phyloP scores from a whole-genome alignment of 164 flowering plant genomes.

The Tetracentron sinense region DNA sequence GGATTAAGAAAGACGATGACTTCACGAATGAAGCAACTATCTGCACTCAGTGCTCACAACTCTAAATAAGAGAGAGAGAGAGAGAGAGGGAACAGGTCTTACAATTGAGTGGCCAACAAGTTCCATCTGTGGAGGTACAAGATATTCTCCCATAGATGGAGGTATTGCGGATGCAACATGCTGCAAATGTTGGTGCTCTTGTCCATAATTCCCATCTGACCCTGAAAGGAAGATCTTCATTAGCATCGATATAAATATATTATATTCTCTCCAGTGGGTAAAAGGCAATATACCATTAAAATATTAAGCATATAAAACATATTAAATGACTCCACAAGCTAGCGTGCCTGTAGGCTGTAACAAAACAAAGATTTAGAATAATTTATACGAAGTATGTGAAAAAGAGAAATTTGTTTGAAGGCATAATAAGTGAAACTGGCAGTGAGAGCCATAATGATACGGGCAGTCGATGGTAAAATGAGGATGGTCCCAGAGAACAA shows the following conservation, averaged over 20 bases:
- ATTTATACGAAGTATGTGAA: too few relatives aligned
- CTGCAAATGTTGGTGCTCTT: conserved; percentile 32
- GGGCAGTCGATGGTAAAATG: too few relatives aligned
- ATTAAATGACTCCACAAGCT: conserved; percentile 1
- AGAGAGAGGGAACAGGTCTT: conserved; percentile 28
- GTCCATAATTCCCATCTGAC: conserved; percentile 35
- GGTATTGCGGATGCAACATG: conserved; percentile 38
- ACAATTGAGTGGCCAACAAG: conserved; percentile 90
- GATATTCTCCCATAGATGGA: conserved; percentile 35
- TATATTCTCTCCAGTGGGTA: neutral
- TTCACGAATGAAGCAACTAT: neutral
- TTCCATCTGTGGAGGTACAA: conserved; percentile 62
- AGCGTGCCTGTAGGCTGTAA: too few relatives aligned
- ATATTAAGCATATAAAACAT: too few relatives aligned
- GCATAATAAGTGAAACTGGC: too few relatives aligned
- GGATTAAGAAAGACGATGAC: neutral
- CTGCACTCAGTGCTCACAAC: neutral
- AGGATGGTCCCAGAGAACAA: too few relatives aligned
- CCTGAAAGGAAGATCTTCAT: conserved; percentile 16
- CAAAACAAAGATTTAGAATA: too few relatives aligned
- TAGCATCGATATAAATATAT: neutral
- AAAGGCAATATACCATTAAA: neutral
- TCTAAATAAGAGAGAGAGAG: neutral
- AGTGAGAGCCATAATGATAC: too few relatives aligned
- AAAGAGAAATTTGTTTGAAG: too few relatives aligned